phyloP scores from a whole-genome alignment of 768 basidiomycete species.

The Boletus edulis region DNA sequence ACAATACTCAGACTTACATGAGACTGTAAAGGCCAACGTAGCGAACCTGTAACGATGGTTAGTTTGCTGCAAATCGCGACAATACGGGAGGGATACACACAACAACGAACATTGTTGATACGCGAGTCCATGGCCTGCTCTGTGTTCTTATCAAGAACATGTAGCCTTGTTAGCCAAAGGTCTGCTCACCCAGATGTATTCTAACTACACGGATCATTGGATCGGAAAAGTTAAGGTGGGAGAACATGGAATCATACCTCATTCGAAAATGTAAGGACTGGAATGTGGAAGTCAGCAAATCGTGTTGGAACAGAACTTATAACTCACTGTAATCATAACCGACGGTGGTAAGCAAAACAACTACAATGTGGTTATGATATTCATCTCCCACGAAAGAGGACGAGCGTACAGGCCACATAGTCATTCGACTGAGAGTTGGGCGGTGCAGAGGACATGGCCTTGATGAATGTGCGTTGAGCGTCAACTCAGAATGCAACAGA shows the following conservation, averaged over 20 bases:
- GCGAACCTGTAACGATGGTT: slow-evolving; percentile 3
- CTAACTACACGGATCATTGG: not conserved
- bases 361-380: not conserved
- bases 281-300: not conserved
- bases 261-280: not conserved
- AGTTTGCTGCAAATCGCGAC: not conserved
- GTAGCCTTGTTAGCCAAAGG: not conserved
- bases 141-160: not conserved
- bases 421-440: too few species aligned
- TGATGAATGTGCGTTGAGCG: too few species aligned
- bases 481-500: too few species aligned
- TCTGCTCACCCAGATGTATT: slow-evolving; percentile 11
- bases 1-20: not conserved
- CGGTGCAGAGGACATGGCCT: too few species aligned
- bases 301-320: not conserved
- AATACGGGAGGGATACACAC: not conserved
- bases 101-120: not conserved
- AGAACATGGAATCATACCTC: not conserved
- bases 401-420: too few species aligned
- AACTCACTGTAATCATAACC: not conserved
- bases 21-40: slow-evolving; percentile 3
- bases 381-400: not conserved
- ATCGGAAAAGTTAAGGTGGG: not conserved
- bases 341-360: not conserved
- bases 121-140: slow-evolving; percentile 6